Evolutionary conservation across 805 yeast genomes (phyloP).

Genomic region (Yamadazyma olivae): DNA sequence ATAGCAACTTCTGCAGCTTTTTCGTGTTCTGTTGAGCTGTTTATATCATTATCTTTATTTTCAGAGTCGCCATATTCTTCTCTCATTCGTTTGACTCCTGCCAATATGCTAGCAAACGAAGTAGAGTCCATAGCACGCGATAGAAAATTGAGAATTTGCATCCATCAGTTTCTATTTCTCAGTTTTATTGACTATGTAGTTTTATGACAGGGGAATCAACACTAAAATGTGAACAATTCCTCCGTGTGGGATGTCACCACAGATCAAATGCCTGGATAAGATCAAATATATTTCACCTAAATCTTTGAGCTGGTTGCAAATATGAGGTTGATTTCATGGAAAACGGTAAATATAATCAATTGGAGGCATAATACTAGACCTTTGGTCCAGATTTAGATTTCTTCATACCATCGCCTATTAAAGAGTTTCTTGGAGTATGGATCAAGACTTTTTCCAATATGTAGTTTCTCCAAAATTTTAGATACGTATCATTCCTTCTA

Average conservation of each 20-base stretch:
- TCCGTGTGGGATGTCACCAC: conserved; percentile 23
- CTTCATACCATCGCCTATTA: conserved; percentile 18
- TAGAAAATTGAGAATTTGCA: too few relatives aligned
- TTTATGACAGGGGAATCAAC: too few relatives aligned
- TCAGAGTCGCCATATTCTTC: conserved; percentile 27
- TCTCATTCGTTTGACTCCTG: conserved; percentile 62
- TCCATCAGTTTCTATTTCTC: too few relatives aligned
- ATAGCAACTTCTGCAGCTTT: not conserved
- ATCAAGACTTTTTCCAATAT: conserved; percentile 22
- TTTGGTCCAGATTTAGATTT: conserved; percentile 15
- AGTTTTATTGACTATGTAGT: too few relatives aligned
- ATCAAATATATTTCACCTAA: conserved; percentile 13
- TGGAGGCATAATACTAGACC: conserved; percentile 20
- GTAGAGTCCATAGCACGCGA: conserved; percentile 40
- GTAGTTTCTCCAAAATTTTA: too few relatives aligned
- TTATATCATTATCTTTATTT: not conserved
- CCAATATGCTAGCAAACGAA: conserved; percentile 68
- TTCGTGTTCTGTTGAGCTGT: not conserved
- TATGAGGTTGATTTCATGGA: conserved; percentile 25
- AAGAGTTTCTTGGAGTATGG: conserved; percentile 36
- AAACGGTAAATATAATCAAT: conserved; percentile 25
- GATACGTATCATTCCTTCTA: too few relatives aligned
- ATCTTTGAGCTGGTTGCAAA: conserved; percentile 5
- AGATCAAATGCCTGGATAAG: conserved; percentile 18
- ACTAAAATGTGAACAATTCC: too few relatives aligned